phyloP scores from a whole-genome alignment of 2,329 filamentous ascomycete species.

The Ceratocystis smalleyi region DNA sequence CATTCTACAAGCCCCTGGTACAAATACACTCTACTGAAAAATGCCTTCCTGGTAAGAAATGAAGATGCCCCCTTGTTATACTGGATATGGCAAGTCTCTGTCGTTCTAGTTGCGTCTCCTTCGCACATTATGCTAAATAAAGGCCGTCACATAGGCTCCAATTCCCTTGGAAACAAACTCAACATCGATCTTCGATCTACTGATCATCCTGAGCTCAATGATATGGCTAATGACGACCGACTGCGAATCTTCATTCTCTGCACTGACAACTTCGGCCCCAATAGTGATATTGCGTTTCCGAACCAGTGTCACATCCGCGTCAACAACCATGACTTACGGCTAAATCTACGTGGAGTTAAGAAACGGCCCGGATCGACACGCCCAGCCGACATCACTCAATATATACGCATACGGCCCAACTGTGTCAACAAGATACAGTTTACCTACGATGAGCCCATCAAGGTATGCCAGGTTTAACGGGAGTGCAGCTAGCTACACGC shows the following conservation, averaged over 20 bases:
- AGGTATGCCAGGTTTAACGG: conserved; percentile 38
- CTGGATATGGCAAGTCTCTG: background rate
- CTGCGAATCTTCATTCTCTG: conserved; percentile 73
- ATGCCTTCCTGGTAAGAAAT: conserved; percentile 50
- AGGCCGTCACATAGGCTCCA: background rate
- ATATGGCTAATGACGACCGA: conserved; percentile 43
- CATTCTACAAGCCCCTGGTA: conserved; percentile 62
- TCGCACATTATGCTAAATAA: background rate
- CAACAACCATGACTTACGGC: conserved; percentile 74
- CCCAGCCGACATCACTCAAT: conserved; percentile 75
- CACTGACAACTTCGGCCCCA: conserved; percentile 44
- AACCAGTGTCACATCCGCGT: conserved; percentile 85
- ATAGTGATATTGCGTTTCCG: conserved; percentile 74
- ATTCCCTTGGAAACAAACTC: conserved; percentile 26
- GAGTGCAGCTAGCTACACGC: too few species aligned
- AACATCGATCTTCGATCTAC: conserved; percentile 33
- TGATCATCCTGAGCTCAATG: conserved; percentile 36
- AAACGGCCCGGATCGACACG: conserved; percentile 91
- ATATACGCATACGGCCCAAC: conserved; percentile 51
- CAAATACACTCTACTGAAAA: conserved; percentile 48
- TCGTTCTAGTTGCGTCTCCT: background rate
- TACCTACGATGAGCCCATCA: conserved; percentile 81
- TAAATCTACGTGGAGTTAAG: conserved; percentile 87
- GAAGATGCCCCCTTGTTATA: background rate
- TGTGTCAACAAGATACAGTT: conserved; percentile 70